phyloP scores from a whole-genome alignment of 495 filamentous ascomycete genomes.

The Neurospora sp. region DNA sequence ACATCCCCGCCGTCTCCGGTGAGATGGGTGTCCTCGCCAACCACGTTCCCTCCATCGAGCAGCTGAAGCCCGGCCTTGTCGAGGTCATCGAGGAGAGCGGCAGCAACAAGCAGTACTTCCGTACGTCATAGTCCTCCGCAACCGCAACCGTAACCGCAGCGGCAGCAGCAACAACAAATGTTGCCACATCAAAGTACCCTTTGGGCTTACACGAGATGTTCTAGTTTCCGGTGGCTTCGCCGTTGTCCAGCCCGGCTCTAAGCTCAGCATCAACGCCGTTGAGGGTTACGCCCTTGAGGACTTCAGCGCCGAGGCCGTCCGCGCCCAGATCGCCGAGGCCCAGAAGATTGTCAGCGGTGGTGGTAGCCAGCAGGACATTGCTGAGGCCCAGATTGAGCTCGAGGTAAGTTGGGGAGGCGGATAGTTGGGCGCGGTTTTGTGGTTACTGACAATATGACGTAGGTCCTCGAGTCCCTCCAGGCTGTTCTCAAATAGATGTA shows the following conservation, averaged over 20 bases:
- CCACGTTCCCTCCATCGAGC: conserved; percentile 98
- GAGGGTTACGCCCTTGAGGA: conserved; percentile 92
- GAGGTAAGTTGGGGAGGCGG: conserved; percentile 52
- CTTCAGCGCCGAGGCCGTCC: conserved; percentile 79
- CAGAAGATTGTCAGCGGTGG: conserved; percentile 86
- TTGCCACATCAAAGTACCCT: conserved; percentile 7
- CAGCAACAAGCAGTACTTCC: conserved; percentile 91
- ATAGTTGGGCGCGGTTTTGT: not conserved
- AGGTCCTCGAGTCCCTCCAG: conserved; percentile 53
- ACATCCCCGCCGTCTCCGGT: conserved; percentile 93
- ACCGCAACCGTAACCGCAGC: not conserved
- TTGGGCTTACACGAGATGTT: conserved; percentile 5
- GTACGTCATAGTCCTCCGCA: conserved; percentile 45
- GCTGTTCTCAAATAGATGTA: conserved; percentile 58
- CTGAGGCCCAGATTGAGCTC: conserved; percentile 96
- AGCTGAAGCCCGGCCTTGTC: conserved; percentile 91
- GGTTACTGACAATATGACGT: not conserved
- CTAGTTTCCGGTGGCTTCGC: conserved; percentile 95
- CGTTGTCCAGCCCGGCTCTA: conserved; percentile 88
- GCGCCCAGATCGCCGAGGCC: conserved; percentile 77
- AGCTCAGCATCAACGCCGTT: conserved; percentile 94
- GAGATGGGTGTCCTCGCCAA: conserved; percentile 99
- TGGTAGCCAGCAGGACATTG: conserved; percentile 95
- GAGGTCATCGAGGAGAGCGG: conserved; percentile 93
- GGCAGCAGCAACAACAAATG: not conserved